Base-by-base conservation (phyloP, 352 stramenopile species). In the Aphanomyces cochlioides region DNA sequence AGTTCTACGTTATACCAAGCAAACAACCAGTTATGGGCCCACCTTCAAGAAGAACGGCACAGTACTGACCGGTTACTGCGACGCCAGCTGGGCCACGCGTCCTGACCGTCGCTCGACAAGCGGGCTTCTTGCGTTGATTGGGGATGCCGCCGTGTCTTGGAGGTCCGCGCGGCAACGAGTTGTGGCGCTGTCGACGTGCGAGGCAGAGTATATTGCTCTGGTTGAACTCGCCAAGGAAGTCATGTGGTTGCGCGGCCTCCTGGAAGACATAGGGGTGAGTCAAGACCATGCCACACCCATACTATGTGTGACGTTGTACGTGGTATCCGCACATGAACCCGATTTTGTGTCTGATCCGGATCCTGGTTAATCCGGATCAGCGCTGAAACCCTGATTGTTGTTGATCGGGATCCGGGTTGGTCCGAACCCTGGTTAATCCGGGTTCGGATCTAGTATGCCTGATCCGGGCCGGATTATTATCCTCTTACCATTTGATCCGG, bases 131-230 rank as follows among this genome's bases (percentile, higher is more conserved):
- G 28, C 28, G 1, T 50, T 67, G 21, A 21, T 68, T 1, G 53
- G 65, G 1, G 56, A 12, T 10, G 34, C 0, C 13, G 21, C 47
- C 21, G 56, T 71, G 15, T 45, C 65, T 15, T 69, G 65, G 45
- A 71, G 41, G 39, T 56, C 21, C 19, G 21, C 17, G 2, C 50
- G 45, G 10, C 65, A 71, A 28, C 50, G 28, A 12, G 45, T 67
- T 71, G 66, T 74, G 5, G 63, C 72, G 13, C 67, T 75, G 15
- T 74, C 65, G 17, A 66, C 5, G 21, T 60, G 66, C 21, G 69
- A 77, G 59, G 58, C 68, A 10, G 72, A 77, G 8, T 77, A 77
- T 47, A 73, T 73, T 39, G 72, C 56, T 5, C 66, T 76, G n/a
- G 57, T 17, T 34, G 40, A 74, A 3, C 47, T 37, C 53, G 59